Conservation (phyloP, 495 filamentous ascomycete species). For the Podospora pseudopauciseta region DNA sequence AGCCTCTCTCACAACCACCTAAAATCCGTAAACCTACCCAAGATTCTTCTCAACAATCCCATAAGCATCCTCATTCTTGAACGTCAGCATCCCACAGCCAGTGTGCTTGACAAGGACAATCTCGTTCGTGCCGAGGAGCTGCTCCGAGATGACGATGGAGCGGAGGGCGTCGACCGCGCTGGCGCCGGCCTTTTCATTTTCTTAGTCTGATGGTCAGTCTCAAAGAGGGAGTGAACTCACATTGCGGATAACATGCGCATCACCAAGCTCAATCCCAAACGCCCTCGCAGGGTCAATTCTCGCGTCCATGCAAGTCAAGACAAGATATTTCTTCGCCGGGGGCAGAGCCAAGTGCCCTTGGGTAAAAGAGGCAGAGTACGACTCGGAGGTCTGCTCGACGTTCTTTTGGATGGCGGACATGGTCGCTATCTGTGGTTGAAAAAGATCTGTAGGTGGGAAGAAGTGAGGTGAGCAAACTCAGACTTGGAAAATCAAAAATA, state of each 20-base stretch:
- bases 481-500: not conserved
- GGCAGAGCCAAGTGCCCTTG: slow-evolving; percentile 66
- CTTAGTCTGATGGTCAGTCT: slow-evolving; percentile 6
- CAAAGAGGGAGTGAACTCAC: slow-evolving; percentile 15
- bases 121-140: slow-evolving; percentile 75
- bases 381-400: slow-evolving; percentile 54
- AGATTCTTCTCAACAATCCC: slow-evolving; percentile 55
- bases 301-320: slow-evolving; percentile 80
- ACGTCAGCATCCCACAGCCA: slow-evolving; percentile 80
- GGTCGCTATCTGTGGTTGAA: not conserved
- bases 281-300: slow-evolving; percentile 69
- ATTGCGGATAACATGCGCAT: slow-evolving; percentile 82
- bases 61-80: slow-evolving; percentile 62
- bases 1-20: not conserved
- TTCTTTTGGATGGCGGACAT: slow-evolving; percentile 51
- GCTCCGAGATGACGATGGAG: slow-evolving; percentile 74
- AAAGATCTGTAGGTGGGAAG: not conserved
- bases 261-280: slow-evolving; percentile 70
- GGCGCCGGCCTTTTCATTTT: slow-evolving; percentile 50
- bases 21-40: slow-evolving; percentile 31
- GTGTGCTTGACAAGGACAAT: slow-evolving; percentile 76
- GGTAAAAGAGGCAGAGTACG: slow-evolving; percentile 60
- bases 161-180: slow-evolving; percentile 65
- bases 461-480: not conserved
- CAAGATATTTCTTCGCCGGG: slow-evolving; percentile 64